Evolutionary conservation across 1,284 basidiomycete genomes (phyloP), one percentile per base, ranked within the genome.

Genomic region (Rhodotorula sp.): DNA sequence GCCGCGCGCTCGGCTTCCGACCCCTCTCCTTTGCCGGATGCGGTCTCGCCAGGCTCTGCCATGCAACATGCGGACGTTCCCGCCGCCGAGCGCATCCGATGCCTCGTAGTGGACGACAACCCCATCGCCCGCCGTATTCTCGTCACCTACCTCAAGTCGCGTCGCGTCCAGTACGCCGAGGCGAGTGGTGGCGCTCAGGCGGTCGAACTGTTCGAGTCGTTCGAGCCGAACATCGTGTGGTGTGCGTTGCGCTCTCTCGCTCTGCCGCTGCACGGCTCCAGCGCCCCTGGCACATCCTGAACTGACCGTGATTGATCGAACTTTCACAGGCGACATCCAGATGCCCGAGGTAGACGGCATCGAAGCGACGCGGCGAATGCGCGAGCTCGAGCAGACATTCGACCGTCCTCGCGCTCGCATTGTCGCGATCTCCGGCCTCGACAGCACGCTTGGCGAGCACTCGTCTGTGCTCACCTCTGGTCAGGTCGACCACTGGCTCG

Each of bases 71-170:
- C 34, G 34, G 34, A 34, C 34, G 34, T 34, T 34, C 34, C 34
- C 12, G n/a, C 52, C 7, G 16, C 53, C 12, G 13, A 41, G 46
- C 54, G n/a, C 4, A 4, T 41, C 48, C 45, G 62, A 17, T 44
- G 54, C 46, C 66, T 71, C 50, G 52, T 68, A 46, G 66, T 64
- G 23, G 70, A 71, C 57, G 70, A 71, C 57, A 71, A 71, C 48
- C 25, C 52, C 5, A 55, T 71, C 54, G 70, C 66, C 16, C 49
- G 70, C 3, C 56, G 54, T 14, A 49, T 71, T 21, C 48, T 64
- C 7, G 14, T 19, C 58, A 68, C 57, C 13, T 56, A 49, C 12
- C 52, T 68, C 34, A 49, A 42, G 27, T 49, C 57, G 17, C 64
- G 45, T 44, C 27, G 23, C 16, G 25, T 58, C 55, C 12, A 42